Conservation (phyloP, 2,329 filamentous ascomycete species). For the Claviceps sp. region DNA sequence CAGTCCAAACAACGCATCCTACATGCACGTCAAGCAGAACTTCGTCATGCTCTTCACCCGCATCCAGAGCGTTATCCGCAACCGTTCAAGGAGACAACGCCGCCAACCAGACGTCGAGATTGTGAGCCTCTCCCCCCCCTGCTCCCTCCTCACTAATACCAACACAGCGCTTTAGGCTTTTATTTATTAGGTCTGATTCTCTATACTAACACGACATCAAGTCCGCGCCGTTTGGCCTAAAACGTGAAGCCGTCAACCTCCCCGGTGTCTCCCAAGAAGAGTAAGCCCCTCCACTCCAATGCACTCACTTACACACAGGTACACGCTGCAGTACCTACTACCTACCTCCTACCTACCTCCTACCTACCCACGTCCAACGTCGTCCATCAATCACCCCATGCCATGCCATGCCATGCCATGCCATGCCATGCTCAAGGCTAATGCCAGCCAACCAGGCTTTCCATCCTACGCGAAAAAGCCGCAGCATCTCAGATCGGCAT, state of each 20-base stretch:
- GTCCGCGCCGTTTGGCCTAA: conserved; percentile 47
- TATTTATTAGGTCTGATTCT: no score
- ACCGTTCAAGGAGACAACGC: conserved; percentile 28
- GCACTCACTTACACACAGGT: no score
- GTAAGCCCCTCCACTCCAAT: conserved; percentile 23
- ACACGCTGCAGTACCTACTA: no score
- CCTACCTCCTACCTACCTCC: no score
- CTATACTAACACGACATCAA: conserved; percentile 13
- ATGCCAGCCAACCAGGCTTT: conserved; percentile 23
- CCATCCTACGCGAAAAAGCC: conserved; percentile 38
- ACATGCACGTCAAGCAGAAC: conserved; percentile 26
- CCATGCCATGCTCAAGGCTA: not conserved
- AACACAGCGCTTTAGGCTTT: no score
- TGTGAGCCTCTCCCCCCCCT: conserved; percentile 19
- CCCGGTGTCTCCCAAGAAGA: conserved; percentile 46
- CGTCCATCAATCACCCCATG: no score
- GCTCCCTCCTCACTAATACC: no score
- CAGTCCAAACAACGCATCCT: not conserved
- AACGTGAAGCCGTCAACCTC: conserved; percentile 36
- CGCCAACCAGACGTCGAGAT: conserved; percentile 31
- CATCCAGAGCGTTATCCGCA: conserved; percentile 27
- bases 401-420: no score
- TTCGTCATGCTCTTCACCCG: conserved; percentile 31
- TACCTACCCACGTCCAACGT: no score
- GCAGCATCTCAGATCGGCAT: conserved; percentile 35